Base-by-base conservation (phyloP, 257 asterid species). In the Cynanchum wilfordii region DNA sequence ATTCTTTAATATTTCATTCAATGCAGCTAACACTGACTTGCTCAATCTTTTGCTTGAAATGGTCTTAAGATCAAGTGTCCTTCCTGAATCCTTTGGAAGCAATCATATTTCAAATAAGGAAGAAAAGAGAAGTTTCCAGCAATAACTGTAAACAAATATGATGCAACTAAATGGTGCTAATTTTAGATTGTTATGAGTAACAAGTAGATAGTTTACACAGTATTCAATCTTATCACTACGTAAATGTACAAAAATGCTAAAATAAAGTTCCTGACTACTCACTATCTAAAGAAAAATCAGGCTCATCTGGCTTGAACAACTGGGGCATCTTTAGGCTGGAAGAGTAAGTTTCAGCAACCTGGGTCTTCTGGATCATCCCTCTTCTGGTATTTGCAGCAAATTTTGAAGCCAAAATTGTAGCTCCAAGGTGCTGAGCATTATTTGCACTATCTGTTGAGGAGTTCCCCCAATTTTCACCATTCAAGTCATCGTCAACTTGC, bases 241-340 rank as follows among this genome's bases (percentile, higher is more conserved):
- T 59, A 70, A 58, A 79, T 79, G 67, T 75, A 75, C 82, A 66
- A 79, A 66, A 25, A 40, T 17, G 5, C 10, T 16, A 20, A 22
- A 42, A 42, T 36, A 47, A 36, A 24, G 25, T 63, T 33, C 72
- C 81, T 57, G 73, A 68, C 82, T 76, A 66, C 44, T 17, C 82
- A 60, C 79, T 77, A 72, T 71, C 78, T 66, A 74, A 78, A 1
- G 83, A 86, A 85, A 94, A 94, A 82, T 91, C 96, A 0, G 96
- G 99, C 65, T 94, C 97, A 25, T 89, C 89, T 0, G 99, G 99
- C 83, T 91, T 94, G 57, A 88, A 80, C 81, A 91, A 68, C 69
- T 84, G 84, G 29, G 96, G 85, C 99, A 94, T 94, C 83, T 88
- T 88, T 51, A 89, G 76, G 83, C 99, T 88, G 1, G 96, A 79